Base-by-base conservation (phyloP, 129 eudicot species). In the Kitagawia praeruptora region DNA sequence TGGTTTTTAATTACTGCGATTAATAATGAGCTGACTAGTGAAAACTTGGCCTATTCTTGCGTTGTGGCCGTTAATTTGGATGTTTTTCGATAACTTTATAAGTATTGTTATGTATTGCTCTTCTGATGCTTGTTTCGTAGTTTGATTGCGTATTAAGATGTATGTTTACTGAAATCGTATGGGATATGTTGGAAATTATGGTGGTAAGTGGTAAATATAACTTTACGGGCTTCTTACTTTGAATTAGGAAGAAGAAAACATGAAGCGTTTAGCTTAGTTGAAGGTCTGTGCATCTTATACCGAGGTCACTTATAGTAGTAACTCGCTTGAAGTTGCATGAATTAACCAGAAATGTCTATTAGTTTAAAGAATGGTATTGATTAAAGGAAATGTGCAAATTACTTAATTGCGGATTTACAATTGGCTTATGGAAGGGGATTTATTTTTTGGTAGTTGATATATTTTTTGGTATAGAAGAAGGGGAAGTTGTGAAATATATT, bases 41-140 rank as follows among this genome's bases (percentile, higher is more conserved):
- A 63, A 41, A 61, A 23, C 47, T 41, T n/a, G 46, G 27, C 51
- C 37, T 31, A 66, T 16, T 31, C 38, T 42, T 39, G 53, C 56
- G 8, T 27, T 61, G 8, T 28, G 51, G 81, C 74, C 37, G 58
- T 78, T 67, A 78, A 78, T 78, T 78, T 44, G 2, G 63, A 19
- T 58, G 39, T 39, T 77, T 58, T 58, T 7, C n/a, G 27, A 77
- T 27, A 73, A 73, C 53, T 23, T 75, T 76, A 75, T 44, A 48
- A 48, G 14, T 75, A 46, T 73, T 73, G 13, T 19, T 44, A 19
- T 40, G 31, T 46, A 47, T 27, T 75, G 61, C 4, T 27, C 56
- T 45, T 46, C 11, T 45, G 40, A 40, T 75, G 15, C 37, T n/a
- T 46, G 48, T 27, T 74, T 74, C 13, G 7, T 15, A 25, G 12